phyloP scores from a whole-genome alignment of 148 eudicot genomes.

The Pharnaceum exiguum region DNA sequence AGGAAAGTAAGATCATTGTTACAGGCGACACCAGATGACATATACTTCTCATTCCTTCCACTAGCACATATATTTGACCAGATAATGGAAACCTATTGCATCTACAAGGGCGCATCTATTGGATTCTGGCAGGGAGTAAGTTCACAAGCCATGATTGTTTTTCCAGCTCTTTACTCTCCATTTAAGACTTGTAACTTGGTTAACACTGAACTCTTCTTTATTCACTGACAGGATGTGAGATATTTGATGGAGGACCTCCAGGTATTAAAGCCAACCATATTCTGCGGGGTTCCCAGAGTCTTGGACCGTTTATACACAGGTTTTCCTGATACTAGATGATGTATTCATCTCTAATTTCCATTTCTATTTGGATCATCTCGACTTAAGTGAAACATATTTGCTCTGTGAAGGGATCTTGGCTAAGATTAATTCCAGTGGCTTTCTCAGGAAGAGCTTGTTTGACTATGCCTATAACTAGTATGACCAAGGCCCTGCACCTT shows the following conservation, averaged over 20 bases:
- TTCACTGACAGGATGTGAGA: conserved; percentile 62
- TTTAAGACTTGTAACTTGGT: conserved; percentile 1
- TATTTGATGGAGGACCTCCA: conserved; percentile 73
- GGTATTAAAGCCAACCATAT: conserved; percentile 77
- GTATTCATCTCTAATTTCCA: not conserved
- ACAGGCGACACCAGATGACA: conserved; percentile 62
- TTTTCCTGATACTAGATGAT: conserved; percentile 8
- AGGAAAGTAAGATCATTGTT: conserved; percentile 4
- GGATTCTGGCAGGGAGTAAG: conserved; percentile 99
- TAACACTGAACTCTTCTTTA: conserved; percentile 4
- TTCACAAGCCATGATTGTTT: not conserved
- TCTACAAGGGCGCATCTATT: conserved; percentile 69
- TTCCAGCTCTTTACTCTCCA: not conserved
- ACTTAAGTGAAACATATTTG: not conserved
- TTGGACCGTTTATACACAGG: conserved; percentile 86
- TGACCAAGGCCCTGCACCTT: conserved; percentile 13
- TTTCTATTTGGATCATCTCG: not conserved
- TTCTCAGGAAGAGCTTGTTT: conserved; percentile 61
- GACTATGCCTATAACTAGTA: conserved; percentile 90
- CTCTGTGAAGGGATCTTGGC: conserved; percentile 58
- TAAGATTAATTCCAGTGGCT: conserved; percentile 64
- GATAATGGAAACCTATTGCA: conserved; percentile 69
- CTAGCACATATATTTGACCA: conserved; percentile 93
- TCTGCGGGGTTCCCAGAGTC: conserved; percentile 92
- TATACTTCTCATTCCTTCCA: conserved; percentile 92